Conservation (phyloP, 495 filamentous ascomycete genomes). For the Xylaria flabelliformis region DNA sequence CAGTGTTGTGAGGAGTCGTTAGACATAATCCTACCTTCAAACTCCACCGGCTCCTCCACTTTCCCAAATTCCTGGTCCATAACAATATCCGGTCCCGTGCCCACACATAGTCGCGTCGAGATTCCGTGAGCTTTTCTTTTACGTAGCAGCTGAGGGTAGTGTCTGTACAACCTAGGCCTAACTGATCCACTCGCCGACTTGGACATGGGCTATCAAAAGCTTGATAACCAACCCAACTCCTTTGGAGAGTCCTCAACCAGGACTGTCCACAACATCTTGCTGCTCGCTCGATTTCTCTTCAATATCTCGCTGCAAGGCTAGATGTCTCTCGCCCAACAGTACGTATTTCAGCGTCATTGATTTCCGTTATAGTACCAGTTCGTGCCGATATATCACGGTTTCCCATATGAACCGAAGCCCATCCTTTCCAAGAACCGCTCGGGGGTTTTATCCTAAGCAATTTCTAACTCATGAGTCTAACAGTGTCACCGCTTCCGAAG, state of each 20-base stretch:
- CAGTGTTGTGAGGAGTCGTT: not conserved
- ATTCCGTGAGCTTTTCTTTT: constrained; percentile 8
- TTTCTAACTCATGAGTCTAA: not conserved
- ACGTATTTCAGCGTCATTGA: not conserved
- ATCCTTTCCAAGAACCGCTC: not conserved
- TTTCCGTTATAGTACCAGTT: too few species aligned
- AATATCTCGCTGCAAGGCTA: constrained; percentile 1
- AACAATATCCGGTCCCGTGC: constrained; percentile 1
- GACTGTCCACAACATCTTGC: not conserved
- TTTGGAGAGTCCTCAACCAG: not conserved
- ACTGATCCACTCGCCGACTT: not conserved
- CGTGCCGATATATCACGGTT: too few species aligned
- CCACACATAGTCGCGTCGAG: not conserved
- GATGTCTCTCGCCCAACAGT: constrained; percentile 32
- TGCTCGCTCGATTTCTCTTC: not conserved
- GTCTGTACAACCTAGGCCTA: not conserved
- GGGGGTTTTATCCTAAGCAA: not conserved
- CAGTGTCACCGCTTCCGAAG: constrained; percentile 40
- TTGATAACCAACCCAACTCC: not conserved
- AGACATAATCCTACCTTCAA: not conserved
- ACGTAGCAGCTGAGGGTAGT: not conserved
- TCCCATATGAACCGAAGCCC: not conserved
- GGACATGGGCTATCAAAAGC: not conserved
- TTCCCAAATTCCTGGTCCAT: not conserved
- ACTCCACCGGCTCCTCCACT: constrained; percentile 21